Evolutionary conservation across 2,329 filamentous ascomycete species (phyloP), one percentile per base, ranked within the genome.

Genomic region (Ilyonectria mors-panacis): DNA sequence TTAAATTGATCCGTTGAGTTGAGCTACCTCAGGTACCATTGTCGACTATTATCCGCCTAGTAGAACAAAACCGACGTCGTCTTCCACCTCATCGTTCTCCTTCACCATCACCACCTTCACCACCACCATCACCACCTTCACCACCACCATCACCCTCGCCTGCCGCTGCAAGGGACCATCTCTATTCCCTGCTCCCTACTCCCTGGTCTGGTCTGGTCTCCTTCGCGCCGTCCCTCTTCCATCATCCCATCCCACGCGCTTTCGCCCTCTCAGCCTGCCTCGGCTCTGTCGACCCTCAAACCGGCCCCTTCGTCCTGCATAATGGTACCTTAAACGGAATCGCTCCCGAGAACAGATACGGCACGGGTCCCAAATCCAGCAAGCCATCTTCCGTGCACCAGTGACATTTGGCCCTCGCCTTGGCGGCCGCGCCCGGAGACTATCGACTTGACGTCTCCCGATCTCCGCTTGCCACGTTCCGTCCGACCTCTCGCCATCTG

Each of bases 311-410:
- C 61, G 48, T 68, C 48, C 59, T 66, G 66, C 60, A 58, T 67
- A 60, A 64, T 65, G 68, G 47, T 72, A 62, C 73, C 72, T 51
- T 72, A 75, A 75, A 70, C 70, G 73, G 73, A 69, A 72, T 75
- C 73, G 70, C 69, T 64, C 63, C 73, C 73, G 73, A 72, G 60
- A 53, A 35, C 4, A 67, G 55, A 70, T 59, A 64, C 66, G 53
- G 50, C 73, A 74, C 26, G 73, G 73, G 66, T 59, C 61, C 54
- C 28, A 39, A 45, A 33, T 64, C 37, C 45, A 54, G 57, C 39
- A 47, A 55, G 28, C 39, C 39, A 35, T 39, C 50, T 30, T 59
- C 44, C 42, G 26, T 30, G 42, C 39, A 33, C 28, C 37, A 23
- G 48, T 23, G 30, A 33, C 23, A 26, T 26, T 48, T 10, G 26